phyloP scores from a whole-genome alignment of 2,329 filamentous ascomycete genomes.

The Calonectria ilicicola region DNA sequence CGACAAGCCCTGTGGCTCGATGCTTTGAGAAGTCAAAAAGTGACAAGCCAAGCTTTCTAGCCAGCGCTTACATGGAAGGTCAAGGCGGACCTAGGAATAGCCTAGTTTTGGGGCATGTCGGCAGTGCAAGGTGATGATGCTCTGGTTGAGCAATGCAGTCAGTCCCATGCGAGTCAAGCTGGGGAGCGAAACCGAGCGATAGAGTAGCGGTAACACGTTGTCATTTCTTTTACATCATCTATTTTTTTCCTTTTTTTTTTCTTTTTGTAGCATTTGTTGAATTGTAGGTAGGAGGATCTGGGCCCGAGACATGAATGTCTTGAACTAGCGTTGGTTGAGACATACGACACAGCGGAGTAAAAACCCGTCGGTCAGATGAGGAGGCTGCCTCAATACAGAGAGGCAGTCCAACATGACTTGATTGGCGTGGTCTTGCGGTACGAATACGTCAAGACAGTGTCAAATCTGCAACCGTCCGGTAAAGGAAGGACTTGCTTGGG shows the following conservation, averaged over 20 bases:
- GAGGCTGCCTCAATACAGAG: not conserved
- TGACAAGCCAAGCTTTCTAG: not conserved
- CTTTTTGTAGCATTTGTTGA: not conserved
- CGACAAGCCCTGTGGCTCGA: not conserved
- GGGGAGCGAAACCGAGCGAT: not conserved
- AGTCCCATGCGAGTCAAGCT: not conserved
- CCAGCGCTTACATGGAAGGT: not conserved
- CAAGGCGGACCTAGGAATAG: not conserved
- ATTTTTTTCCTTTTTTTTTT: not conserved
- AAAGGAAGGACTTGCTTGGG: not conserved
- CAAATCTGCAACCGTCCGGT: not conserved
- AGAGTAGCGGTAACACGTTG: not conserved
- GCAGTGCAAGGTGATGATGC: not conserved
- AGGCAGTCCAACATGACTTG: not conserved
- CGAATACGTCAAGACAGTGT: not conserved
- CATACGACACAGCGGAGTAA: not conserved
- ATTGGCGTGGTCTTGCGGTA: not conserved
- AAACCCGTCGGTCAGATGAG: not conserved
- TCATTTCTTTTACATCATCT: not conserved
- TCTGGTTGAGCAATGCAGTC: not conserved
- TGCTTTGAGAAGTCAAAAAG: not conserved
- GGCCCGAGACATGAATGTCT: not conserved
- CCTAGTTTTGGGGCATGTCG: not conserved
- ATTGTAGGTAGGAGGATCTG: not conserved
- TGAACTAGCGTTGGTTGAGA: not conserved